Conservation (phyloP, 805 yeast genomes). For the Sugiyamaella mastotermitis region DNA sequence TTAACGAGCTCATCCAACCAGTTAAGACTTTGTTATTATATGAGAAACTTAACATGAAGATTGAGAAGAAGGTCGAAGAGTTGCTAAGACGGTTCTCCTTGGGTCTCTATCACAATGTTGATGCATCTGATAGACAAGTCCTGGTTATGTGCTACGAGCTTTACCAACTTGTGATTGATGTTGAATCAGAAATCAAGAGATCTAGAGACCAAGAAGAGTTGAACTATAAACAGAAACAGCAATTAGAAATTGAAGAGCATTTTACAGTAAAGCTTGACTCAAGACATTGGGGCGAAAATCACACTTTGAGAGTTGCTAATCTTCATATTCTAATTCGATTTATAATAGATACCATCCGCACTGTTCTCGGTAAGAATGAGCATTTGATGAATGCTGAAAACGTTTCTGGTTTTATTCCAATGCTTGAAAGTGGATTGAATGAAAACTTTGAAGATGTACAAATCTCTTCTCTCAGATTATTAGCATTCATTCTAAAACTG, state of each 20-base stretch:
- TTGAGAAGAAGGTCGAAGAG: slow-evolving; percentile 73
- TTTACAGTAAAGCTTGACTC: slow-evolving; percentile 70
- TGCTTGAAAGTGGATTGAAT: slow-evolving; percentile 52
- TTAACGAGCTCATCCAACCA: slow-evolving; percentile 59
- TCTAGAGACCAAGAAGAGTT: slow-evolving; percentile 10
- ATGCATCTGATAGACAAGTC: slow-evolving; percentile 50
- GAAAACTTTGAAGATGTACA: slow-evolving; percentile 77
- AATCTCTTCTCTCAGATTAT: slow-evolving; percentile 56
- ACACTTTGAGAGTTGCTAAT: slow-evolving; percentile 43
- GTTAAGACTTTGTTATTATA: slow-evolving; percentile 52
- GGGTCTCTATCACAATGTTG: slow-evolving; percentile 73
- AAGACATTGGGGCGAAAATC: slow-evolving; percentile 18
- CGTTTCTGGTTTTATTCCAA: slow-evolving; percentile 68
- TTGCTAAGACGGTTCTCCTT: slow-evolving; percentile 65
- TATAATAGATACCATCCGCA: slow-evolving; percentile 67
- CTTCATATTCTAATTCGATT: slow-evolving; percentile 63
- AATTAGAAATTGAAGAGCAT: slow-evolving; percentile 48
- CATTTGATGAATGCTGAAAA: slow-evolving; percentile 53
- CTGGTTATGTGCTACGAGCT: slow-evolving; percentile 71
- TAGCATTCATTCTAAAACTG: slow-evolving; percentile 54
- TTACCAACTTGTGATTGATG: slow-evolving; percentile 38
- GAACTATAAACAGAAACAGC: slow-evolving; percentile 20
- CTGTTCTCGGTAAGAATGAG: slow-evolving; percentile 60
- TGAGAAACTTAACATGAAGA: slow-evolving; percentile 60
- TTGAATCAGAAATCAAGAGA: slow-evolving; percentile 23